Conservation (phyloP, 371 early-diverging fungal genomes). For the Mortierella sp. region DNA sequence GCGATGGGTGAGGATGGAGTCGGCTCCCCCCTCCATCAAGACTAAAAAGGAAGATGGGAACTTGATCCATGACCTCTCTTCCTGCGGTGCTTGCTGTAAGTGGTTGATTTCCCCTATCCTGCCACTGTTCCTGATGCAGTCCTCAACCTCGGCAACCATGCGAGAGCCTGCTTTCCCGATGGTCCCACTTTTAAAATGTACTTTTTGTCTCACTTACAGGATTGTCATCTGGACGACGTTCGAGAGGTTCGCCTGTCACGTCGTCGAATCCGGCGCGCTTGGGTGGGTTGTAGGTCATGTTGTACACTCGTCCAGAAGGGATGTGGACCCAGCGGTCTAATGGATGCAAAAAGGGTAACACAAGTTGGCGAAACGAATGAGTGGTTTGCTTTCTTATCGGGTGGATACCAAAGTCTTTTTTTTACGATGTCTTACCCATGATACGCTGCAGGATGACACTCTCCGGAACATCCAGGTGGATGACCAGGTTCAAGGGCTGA, state of each 20-base stretch:
- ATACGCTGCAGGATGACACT: constrained; percentile 91
- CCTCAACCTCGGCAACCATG: no score
- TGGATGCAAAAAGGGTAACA: constrained; percentile 1
- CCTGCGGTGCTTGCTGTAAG: no score
- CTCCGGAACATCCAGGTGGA: constrained; percentile 93
- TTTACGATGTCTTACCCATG: constrained; percentile 76
- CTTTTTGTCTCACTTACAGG: constrained; percentile 57
- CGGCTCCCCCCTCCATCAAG: not conserved
- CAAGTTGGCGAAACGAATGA: no score
- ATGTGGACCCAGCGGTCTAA: constrained; percentile 95
- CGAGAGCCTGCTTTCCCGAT: not conserved
- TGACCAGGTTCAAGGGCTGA: constrained; percentile 84
- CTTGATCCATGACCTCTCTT: no score
- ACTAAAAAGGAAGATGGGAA: not conserved
- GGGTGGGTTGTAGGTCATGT: constrained; percentile 94
- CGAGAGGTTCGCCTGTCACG: constrained; percentile 90
- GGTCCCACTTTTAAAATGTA: no score
- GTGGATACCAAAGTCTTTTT: no score
- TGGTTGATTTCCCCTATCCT: not conserved
- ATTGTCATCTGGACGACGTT: constrained; percentile 93
- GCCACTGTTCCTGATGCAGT: not conserved
- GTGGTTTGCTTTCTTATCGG: no score
- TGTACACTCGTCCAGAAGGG: constrained; percentile 93
- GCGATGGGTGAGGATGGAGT: not conserved
- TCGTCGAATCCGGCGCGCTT: constrained; percentile 86